Conservation (phyloP, 1,284 basidiomycete species). For the Takashimella koratensis region DNA sequence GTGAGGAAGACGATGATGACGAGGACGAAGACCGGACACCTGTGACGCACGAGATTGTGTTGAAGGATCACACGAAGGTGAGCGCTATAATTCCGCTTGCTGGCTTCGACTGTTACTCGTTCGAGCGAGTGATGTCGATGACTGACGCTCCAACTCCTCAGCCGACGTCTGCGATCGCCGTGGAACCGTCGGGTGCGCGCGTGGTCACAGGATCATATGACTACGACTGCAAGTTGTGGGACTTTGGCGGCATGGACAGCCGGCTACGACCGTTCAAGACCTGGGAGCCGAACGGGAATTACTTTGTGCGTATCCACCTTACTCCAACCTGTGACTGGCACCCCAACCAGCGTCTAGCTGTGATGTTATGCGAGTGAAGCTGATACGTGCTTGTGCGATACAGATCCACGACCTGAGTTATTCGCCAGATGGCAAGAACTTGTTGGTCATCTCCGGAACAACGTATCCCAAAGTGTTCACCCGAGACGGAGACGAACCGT, state of each 20-base stretch:
- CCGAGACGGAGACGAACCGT: conserved; percentile 85
- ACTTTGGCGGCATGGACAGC: conserved; percentile 96
- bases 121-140: neutral
- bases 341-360: neutral
- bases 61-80: conserved; percentile 88
- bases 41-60: conserved; percentile 68
- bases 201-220: conserved; percentile 90
- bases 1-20: conserved; percentile 29
- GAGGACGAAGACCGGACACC: conserved; percentile 48
- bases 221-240: conserved; percentile 97
- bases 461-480: conserved; percentile 83
- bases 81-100: no score
- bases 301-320: conserved; percentile 66
- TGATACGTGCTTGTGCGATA: conserved; percentile 1
- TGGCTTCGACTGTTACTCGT: neutral
- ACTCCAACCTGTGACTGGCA: neutral
- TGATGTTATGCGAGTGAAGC: no score
- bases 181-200: conserved; percentile 91
- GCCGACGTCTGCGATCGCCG: conserved; percentile 82
- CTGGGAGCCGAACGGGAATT: conserved; percentile 89
- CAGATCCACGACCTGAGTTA: conserved; percentile 87
- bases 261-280: conserved; percentile 85
- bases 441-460: conserved; percentile 84
- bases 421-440: conserved; percentile 76
- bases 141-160: conserved; percentile 16